A percentile compares a stretch with the other conserved stretches of the same genome.
phyloP scores from a whole-genome alignment of 1,284 basidiomycete species.

The Puccinia horiana region DNA sequence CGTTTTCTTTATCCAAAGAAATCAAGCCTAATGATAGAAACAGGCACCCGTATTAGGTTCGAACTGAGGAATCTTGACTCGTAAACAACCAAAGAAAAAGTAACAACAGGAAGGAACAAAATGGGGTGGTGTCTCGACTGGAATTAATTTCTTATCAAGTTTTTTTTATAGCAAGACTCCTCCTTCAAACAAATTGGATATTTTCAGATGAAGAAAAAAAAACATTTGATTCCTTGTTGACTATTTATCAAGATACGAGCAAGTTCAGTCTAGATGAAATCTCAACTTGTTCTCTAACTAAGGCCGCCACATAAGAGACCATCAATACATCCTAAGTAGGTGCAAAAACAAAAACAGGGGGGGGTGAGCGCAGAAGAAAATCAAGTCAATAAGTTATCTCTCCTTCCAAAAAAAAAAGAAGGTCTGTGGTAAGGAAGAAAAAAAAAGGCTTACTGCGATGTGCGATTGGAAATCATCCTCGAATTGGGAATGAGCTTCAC shows the following conservation, averaged over 20 bases:
- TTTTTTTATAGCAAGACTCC: neutral
- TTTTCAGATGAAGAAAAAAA: neutral
- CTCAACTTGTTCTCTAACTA: constrained; percentile 91
- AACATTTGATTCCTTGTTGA: neutral
- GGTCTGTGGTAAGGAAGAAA: neutral
- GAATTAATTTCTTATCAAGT: neutral
- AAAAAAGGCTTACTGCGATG: constrained; percentile 61
- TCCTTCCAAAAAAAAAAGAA: no score
- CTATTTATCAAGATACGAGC: constrained; percentile 61
- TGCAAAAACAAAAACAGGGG: neutral
- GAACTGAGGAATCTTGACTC: neutral
- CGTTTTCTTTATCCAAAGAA: neutral
- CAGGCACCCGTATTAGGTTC: neutral
- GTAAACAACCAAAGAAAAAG: neutral
- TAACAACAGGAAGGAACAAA: neutral
- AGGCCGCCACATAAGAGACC: constrained; percentile 88
- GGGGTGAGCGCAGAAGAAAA: neutral
- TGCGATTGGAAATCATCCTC: constrained; percentile 68
- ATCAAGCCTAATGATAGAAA: neutral
- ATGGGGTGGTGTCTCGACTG: neutral
- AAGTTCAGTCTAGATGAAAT: constrained; percentile 85
- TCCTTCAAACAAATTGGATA: neutral
- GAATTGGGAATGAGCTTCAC: constrained; percentile 66
- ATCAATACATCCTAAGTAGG: constrained; percentile 55
- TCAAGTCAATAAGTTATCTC: neutral